Evolutionary conservation across 768 basidiomycete species (phyloP).

Genomic region (Tulasnella sp.): DNA sequence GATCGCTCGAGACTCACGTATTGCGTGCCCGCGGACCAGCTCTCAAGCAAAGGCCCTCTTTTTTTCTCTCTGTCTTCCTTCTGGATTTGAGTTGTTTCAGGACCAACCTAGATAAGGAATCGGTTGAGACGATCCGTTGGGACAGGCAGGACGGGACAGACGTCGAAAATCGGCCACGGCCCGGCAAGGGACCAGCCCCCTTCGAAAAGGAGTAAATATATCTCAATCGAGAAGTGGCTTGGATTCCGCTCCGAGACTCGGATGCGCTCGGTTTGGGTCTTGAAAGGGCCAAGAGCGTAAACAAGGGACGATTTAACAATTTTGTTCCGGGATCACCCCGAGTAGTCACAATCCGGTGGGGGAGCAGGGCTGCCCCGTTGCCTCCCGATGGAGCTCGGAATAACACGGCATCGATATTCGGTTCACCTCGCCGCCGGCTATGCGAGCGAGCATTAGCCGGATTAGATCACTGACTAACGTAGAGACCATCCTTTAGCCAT

Average conservation of each 20-base stretch:
- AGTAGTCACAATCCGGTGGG: not conserved
- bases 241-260: not conserved
- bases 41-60: not conserved
- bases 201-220: not conserved
- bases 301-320: not conserved
- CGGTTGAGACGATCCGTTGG: not conserved
- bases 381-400: not conserved
- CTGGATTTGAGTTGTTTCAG: not conserved
- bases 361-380: not conserved
- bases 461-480: not conserved
- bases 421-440: slow-evolving; percentile 2
- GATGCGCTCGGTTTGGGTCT: not conserved
- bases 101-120: not conserved
- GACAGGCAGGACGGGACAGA: not conserved
- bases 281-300: not conserved
- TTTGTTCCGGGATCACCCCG: slow-evolving; percentile 5
- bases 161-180: not conserved
- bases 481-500: not conserved
- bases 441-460: not conserved
- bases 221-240: not conserved
- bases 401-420: not conserved
- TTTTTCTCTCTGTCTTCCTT: not conserved
- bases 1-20: not conserved
- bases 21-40: not conserved
- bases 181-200: not conserved